A percentile compares a stretch with the other conserved stretches of the same genome.
phyloP scores from a whole-genome alignment of 176 grass and related monocot species.

The Triticum monococcum region DNA sequence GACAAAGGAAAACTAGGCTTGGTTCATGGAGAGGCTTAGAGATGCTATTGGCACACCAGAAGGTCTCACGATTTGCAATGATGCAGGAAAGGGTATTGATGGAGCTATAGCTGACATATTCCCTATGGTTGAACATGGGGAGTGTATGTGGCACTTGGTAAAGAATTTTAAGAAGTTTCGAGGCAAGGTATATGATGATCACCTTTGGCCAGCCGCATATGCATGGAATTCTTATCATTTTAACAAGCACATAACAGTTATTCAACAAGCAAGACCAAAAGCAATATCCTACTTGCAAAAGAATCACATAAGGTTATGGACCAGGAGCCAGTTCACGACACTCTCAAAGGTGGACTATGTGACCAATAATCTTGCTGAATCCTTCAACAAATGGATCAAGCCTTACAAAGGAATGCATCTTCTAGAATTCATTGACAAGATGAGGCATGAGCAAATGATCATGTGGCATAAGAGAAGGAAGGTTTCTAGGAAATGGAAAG shows the following conservation, averaged over 20 bases:
- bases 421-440: neutral
- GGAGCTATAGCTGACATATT: too few relatives aligned
- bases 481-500: neutral
- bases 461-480: neutral
- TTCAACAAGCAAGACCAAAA: neutral
- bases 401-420: neutral
- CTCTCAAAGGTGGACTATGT: neutral
- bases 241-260: neutral
- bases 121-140: too few relatives aligned
- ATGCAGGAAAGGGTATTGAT: too few relatives aligned
- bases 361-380: neutral
- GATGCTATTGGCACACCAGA: too few relatives aligned
- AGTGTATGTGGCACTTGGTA: too few relatives aligned
- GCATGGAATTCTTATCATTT: neutral
- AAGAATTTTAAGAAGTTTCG: too few relatives aligned
- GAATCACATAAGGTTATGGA: neutral
- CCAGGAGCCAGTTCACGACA: neutral
- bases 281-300: neutral
- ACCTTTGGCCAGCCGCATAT: neutral
- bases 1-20: too few relatives aligned
- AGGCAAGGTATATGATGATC: too few relatives aligned
- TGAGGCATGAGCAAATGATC: neutral
- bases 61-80: too few relatives aligned
- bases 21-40: too few relatives aligned
- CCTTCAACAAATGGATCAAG: neutral